Evolutionary conservation across 2,329 filamentous ascomycete species (phyloP).

Genomic region (Beauveria sp.): DNA sequence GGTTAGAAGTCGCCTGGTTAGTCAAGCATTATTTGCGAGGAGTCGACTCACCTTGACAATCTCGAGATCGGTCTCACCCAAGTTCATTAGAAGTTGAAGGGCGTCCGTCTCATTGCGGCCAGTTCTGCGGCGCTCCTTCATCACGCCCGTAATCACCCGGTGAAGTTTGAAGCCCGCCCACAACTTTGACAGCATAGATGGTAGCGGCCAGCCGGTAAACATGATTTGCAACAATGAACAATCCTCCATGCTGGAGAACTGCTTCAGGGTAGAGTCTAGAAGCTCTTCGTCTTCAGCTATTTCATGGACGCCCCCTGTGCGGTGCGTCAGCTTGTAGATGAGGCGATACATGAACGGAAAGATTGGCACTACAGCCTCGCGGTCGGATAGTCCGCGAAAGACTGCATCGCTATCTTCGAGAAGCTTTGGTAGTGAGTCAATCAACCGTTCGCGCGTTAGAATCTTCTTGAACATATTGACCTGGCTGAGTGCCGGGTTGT

Average conservation of each 20-base stretch:
- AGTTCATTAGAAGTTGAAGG: conserved; percentile 45
- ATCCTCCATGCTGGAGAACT: conserved; percentile 40
- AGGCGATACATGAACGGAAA: conserved; percentile 46
- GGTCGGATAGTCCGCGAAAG: not conserved
- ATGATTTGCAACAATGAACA: conserved; percentile 38
- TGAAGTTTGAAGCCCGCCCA: conserved; percentile 40
- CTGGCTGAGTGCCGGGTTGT: conserved; percentile 21
- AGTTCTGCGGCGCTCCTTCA: conserved; percentile 34
- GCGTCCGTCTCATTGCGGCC: conserved; percentile 39
- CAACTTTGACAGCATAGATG: conserved; percentile 32
- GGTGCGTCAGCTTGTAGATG: conserved; percentile 50
- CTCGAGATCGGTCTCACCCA: conserved; percentile 34
- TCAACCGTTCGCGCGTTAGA: conserved; percentile 30
- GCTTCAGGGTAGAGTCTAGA: conserved; percentile 32
- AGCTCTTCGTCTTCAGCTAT: conserved; percentile 39
- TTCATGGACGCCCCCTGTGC: conserved; percentile 44
- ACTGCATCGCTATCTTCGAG: conserved; percentile 29
- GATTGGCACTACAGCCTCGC: conserved; percentile 30
- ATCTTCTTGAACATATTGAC: conserved; percentile 24
- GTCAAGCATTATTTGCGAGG: too few species aligned
- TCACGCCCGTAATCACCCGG: conserved; percentile 38
- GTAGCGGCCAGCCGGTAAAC: conserved; percentile 43
- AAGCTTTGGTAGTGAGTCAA: conserved; percentile 31
- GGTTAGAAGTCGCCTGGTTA: not conserved
- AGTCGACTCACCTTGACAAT: conserved; percentile 31